Base-by-base conservation (phyloP, 352 stramenopile species). In the Globisporangium cederbergense region DNA sequence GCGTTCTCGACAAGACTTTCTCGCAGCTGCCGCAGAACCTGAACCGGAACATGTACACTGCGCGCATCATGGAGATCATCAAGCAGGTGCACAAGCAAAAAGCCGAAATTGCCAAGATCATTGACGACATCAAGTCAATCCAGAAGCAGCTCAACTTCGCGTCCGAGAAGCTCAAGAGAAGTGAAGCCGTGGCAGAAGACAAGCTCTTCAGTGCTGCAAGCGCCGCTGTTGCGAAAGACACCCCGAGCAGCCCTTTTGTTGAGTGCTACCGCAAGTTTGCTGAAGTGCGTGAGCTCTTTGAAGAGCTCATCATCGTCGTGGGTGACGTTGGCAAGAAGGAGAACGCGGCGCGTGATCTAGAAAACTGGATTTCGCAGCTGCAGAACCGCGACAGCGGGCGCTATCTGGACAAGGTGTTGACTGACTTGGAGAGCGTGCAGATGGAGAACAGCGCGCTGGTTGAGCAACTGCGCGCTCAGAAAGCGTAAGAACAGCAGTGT, bases 31-130 rank as follows among this genome's bases (percentile, higher is more conserved):
- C 75, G 4, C 80, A 72, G 38, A 70, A 83, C 42, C 58, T 79
- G 70, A 83, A 90, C 60, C 86, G 89, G 43, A 88, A 75, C 66
- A 84, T 89, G 65, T 97, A 97, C 74, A 96, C 82, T 30, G 80
- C 83, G 34, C 86, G 89, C 2, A 96, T 97, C 65, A 89, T 96
- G 78, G 89, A 96, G 65, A 96, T 97, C 64, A 97, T 93, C 75
- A 92, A 93, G 65, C 81, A 92, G 43, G 86, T 96, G 30, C 79
- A 91, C 66, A 96, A 96, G 72, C 88, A 97, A 58, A 97, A 95
- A 57, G 72, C 83, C 36, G 88, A 95, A 45, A 96, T 96, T 25
- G 57, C 72, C 13, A 93, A 92, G 61, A 89, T 95, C 64, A 77
- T 95, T 28, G 70, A 83, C 10, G 86, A 95, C 50, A 93, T 95